phyloP scores from a whole-genome alignment of 163 green algal species.

The Scenedesmus sp. region DNA sequence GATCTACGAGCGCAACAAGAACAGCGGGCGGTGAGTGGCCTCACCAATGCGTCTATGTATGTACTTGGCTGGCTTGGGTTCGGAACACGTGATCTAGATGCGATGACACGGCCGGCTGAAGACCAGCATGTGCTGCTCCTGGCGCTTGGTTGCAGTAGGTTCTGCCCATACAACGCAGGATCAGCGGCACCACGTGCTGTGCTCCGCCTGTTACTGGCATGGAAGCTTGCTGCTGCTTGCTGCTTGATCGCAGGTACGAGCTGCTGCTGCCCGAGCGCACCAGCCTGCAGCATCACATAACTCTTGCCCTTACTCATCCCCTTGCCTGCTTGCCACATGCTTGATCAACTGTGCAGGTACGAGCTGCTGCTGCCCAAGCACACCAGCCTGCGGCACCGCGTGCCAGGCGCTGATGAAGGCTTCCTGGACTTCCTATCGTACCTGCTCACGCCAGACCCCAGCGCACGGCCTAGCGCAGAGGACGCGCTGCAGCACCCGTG shows the following conservation, averaged over 20 bases:
- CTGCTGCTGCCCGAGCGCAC: constrained; percentile 82
- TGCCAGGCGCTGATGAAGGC: constrained; percentile 75
- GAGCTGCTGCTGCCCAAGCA: constrained; percentile 83
- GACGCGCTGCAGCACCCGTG: constrained; percentile 71
- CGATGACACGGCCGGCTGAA: no score
- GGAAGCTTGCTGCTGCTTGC: no score
- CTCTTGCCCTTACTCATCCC: no score
- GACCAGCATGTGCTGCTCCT: no score
- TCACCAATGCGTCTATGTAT: no score
- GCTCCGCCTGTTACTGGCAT: no score
- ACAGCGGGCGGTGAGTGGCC: constrained; percentile 6
- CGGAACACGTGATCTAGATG: no score
- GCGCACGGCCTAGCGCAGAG: constrained; percentile 57
- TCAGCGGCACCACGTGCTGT: no score
- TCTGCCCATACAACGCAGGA: no score
- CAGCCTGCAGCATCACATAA: constrained; percentile 65
- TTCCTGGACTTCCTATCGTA: constrained; percentile 74
- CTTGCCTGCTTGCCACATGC: constrained; percentile 65
- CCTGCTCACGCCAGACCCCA: constrained; percentile 71
- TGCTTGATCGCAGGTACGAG: constrained; percentile 37
- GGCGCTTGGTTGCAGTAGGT: no score
- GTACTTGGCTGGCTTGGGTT: no score
- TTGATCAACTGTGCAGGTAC: constrained; percentile 57
- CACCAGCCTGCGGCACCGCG: constrained; percentile 67
- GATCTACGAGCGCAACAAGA: constrained; percentile 79